Evolutionary conservation across 768 basidiomycete genomes (phyloP).

Genomic region (Suillus clintonianus): DNA sequence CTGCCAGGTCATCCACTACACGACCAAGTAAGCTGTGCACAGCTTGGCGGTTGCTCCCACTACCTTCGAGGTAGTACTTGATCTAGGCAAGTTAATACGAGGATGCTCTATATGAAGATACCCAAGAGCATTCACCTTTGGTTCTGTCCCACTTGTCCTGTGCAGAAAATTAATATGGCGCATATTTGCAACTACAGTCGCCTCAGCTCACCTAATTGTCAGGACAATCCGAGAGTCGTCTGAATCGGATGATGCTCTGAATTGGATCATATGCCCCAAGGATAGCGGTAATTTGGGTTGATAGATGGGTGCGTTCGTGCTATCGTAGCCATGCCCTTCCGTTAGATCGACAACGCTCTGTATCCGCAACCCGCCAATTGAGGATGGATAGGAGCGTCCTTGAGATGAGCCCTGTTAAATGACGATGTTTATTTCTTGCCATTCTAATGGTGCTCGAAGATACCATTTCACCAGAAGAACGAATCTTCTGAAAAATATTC

Average conservation of each 20-base stretch:
- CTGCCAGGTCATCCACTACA: slow-evolving; percentile 62
- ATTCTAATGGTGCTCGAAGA: slow-evolving; percentile 6
- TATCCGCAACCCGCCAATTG: slow-evolving; percentile 62
- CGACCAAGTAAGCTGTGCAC: slow-evolving; percentile 52
- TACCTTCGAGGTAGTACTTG: slow-evolving; percentile 89
- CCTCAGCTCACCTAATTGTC: slow-evolving; percentile 60
- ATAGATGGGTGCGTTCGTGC: slow-evolving; percentile 65
- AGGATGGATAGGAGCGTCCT: slow-evolving; percentile 52
- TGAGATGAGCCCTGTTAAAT: slow-evolving; percentile 17
- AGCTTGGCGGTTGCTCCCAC: slow-evolving; percentile 48
- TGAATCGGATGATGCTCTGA: slow-evolving; percentile 51
- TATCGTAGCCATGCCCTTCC: slow-evolving; percentile 63
- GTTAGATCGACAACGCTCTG: slow-evolving; percentile 76
- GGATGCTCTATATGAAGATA: not conserved
- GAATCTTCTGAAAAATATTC: slow-evolving; percentile 65
- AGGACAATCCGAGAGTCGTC: slow-evolving; percentile 57
- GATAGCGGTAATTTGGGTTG: slow-evolving; percentile 68
- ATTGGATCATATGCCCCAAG: slow-evolving; percentile 85
- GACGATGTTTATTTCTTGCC: not conserved
- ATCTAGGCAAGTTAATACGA: slow-evolving; percentile 44
- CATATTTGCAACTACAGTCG: not conserved
- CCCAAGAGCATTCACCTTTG: slow-evolving; percentile 55
- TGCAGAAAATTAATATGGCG: slow-evolving; percentile 1
- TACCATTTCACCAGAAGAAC: slow-evolving; percentile 52
- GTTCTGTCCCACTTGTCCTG: slow-evolving; percentile 89